These are phyloP conservation scores for Stropharia rugosoannulata DNA, from an alignment of 768 basidiomycete genomes.

Conservation along the genomic window DNA sequence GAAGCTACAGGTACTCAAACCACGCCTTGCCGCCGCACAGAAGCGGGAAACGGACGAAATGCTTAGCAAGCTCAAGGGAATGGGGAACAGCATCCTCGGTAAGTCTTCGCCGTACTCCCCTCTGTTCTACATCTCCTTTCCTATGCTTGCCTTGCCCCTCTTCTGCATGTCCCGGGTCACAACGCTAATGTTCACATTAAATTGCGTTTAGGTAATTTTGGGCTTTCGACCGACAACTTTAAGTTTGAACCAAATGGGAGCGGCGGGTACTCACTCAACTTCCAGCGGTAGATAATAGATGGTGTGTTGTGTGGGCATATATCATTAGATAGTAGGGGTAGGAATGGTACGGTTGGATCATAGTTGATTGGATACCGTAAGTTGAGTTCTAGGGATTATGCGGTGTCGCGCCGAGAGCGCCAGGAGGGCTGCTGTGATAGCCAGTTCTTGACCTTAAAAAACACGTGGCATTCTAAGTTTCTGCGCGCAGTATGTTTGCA, in stretches of 20 bases:
- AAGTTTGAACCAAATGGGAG: slow-evolving; percentile 92
- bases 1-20: slow-evolving; percentile 56
- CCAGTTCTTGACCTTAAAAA: too few relatives aligned
- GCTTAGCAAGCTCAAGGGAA: slow-evolving; percentile 86
- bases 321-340: background rate
- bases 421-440: too few relatives aligned
- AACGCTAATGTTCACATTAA: background rate
- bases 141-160: background rate
- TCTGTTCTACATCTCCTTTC: background rate
- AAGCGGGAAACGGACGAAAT: slow-evolving; percentile 90
- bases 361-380: background rate
- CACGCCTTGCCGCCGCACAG: slow-evolving; percentile 72
- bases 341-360: background rate
- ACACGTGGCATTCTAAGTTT: too few relatives aligned
- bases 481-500: too few relatives aligned
- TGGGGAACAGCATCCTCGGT: slow-evolving; percentile 92
- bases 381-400: too few relatives aligned
- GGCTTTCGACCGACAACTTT: slow-evolving; percentile 95
- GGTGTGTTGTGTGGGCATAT: background rate
- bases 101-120: slow-evolving; percentile 15
- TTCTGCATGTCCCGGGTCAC: background rate
- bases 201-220: slow-evolving; percentile 72
- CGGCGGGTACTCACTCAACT: slow-evolving; percentile 96
- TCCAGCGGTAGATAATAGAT: slow-evolving; percentile 44
- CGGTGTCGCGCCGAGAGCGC: too few relatives aligned